Percentiles rank a stretch among this genome's conserved stretches.
Evolutionary conservation across 106 monocot species (phyloP).

Genomic region (Allium fistulosum): DNA sequence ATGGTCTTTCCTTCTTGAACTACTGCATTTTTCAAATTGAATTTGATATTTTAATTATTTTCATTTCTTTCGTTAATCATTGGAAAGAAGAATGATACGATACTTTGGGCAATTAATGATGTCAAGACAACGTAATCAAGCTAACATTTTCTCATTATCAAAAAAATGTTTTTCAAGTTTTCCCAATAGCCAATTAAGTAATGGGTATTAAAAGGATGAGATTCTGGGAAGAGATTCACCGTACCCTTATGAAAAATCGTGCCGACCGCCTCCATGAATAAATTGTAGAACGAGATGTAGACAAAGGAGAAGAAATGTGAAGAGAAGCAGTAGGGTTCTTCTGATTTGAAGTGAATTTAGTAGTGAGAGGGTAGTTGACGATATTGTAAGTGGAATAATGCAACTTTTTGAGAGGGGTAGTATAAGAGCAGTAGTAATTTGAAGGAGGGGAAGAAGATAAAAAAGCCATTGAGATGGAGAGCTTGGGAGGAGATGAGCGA

Average conservation of each 20-base stretch:
- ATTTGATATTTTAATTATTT: too few species aligned
- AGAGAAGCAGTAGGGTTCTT: slow-evolving; percentile 4
- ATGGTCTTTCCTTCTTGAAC: too few species aligned
- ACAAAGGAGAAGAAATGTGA: background rate
- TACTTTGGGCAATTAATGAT: too few species aligned
- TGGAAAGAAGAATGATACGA: too few species aligned
- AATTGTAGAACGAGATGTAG: background rate
- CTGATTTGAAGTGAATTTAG: background rate
- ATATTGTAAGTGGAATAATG: background rate
- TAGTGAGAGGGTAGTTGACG: background rate
- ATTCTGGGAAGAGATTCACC: background rate
- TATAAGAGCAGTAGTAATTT: background rate
- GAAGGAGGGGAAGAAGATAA: background rate
- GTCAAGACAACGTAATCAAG: too few species aligned
- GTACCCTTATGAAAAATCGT: slow-evolving; percentile 8
- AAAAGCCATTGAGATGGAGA: background rate
- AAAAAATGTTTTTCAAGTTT: too few species aligned
- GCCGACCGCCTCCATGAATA: background rate
- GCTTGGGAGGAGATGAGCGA: background rate
- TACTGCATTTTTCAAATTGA: too few species aligned
- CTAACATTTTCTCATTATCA: too few species aligned
- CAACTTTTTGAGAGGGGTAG: background rate
- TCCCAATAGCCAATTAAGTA: background rate
- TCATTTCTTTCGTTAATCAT: too few species aligned
- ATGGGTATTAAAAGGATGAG: background rate